These are phyloP conservation scores for Fusarium torreyae DNA, from an alignment of 2,329 filamentous ascomycete species.

Conservation along the genomic window DNA sequence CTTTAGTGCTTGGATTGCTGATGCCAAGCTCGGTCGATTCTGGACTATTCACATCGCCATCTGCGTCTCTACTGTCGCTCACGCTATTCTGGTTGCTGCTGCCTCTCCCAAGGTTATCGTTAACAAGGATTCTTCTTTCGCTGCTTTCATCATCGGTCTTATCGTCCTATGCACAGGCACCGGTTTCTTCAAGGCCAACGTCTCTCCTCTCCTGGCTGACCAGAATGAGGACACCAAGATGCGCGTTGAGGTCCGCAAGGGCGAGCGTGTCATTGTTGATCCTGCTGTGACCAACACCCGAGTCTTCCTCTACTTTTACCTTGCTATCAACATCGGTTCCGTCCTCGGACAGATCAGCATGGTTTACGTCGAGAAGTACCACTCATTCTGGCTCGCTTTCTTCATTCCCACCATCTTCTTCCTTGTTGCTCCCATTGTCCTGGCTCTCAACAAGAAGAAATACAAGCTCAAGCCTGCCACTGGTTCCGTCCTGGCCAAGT, in stretches of 20 bases:
- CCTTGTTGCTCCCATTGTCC: conserved; percentile 72
- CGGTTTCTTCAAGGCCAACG: conserved; percentile 87
- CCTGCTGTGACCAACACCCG: conserved; percentile 77
- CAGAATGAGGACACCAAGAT: conserved; percentile 74
- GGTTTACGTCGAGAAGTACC: conserved; percentile 82
- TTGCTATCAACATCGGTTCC: conserved; percentile 76
- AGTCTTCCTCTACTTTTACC: conserved; percentile 75
- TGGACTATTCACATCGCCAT: conserved; percentile 80
- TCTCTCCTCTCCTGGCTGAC: conserved; percentile 79
- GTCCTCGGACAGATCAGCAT: conserved; percentile 71
- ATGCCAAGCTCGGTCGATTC: conserved; percentile 81
- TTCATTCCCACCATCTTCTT: conserved; percentile 77
- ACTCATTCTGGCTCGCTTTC: conserved; percentile 82
- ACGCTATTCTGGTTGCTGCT: conserved; percentile 76
- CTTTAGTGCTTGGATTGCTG: conserved; percentile 69
- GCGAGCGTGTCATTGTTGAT: conserved; percentile 79
- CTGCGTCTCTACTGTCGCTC: conserved; percentile 74
- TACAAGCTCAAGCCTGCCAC: conserved; percentile 77
- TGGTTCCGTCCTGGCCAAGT: conserved; percentile 80
- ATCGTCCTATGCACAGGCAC: conserved; percentile 73
- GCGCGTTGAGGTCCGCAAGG: conserved; percentile 68
- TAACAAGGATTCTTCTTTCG: conserved; percentile 70
- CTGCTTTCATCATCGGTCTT: conserved; percentile 78
- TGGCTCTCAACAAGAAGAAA: conserved; percentile 71
- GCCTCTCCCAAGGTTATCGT: conserved; percentile 75